Evolutionary conservation across 2,329 filamentous ascomycete genomes (phyloP), one percentile per base, ranked within the genome.

Genomic region (Diaporthe vexans): DNA sequence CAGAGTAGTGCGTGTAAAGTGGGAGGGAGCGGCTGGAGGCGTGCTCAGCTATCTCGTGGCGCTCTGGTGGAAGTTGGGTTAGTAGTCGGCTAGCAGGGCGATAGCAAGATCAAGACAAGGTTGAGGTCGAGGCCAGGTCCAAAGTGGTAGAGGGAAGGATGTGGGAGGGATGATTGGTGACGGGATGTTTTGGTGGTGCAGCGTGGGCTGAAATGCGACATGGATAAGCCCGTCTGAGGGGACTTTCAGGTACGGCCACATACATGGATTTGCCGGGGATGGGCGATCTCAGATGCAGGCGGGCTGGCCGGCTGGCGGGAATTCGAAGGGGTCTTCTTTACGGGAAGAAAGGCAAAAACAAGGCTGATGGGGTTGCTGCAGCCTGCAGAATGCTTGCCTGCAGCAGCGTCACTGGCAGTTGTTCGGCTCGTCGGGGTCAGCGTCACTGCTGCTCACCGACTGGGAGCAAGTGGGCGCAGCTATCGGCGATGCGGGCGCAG

Each of bases 181-280:
- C 63, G 63, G 63, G 29, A 33, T 24, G 63, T 54, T 68, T 54
- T 68, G 63, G 63, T 68, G 63, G 63, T 68, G 63, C 63, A 68
- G 63, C 63, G 29, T 54, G 63, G 48, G 63, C 63, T 68, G 63
- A 68, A 68, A 68, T 68, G 63, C 63, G 63, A 68, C 63, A 68
- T 68, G 63, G 63, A 68, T 68, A 40, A 51, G 63, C 63, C 63
- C 13, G 48, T 26, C 35, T 52, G 63, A 46, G 46, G 46, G 33
- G 63, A 54, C 63, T 40, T 51, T 68, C 63, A 68, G 63, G 63
- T 68, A 68, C 63, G 33, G 40, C 26, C 63, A 65, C 59, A 33
- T 68, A 68, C 63, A 68, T 35, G 52, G 46, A 33, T n/a, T 56
- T 73, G 37, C 59, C 43, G 61, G 73, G 73, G 73, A 63, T 56